A percentile compares a stretch with the other conserved stretches of the same genome.
Conservation (phyloP, 2,329 filamentous ascomycete genomes). For the Fusarium camptoceras region DNA sequence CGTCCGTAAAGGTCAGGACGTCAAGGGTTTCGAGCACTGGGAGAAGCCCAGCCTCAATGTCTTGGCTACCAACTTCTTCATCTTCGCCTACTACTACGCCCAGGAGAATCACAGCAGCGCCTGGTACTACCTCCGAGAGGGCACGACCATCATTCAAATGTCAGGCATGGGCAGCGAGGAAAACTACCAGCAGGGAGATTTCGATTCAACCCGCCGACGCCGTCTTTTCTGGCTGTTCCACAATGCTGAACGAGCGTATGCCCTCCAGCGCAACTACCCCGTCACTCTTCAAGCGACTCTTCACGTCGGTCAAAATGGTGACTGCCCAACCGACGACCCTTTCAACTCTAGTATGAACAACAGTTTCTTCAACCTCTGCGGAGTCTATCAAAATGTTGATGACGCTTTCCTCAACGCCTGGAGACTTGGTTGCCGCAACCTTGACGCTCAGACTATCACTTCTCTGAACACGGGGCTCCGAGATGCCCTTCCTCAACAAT, state of each 20-base stretch:
- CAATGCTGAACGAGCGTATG: conserved; percentile 78
- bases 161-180: conserved; percentile 71
- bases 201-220: conserved; percentile 72
- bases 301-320: conserved; percentile 70
- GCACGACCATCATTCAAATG: conserved; percentile 75
- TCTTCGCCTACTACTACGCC: conserved; percentile 79
- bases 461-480: background rate
- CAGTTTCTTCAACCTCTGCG: conserved; percentile 70
- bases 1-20: conserved; percentile 62
- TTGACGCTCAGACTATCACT: conserved; percentile 66
- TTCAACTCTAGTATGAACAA: conserved; percentile 64
- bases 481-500: conserved; percentile 44
- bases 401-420: conserved; percentile 72
- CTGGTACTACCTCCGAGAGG: conserved; percentile 84
- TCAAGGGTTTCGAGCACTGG: conserved; percentile 66
- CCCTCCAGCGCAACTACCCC: conserved; percentile 75
- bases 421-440: conserved; percentile 72
- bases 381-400: conserved; percentile 74
- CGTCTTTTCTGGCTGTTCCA: conserved; percentile 80
- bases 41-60: conserved; percentile 67
- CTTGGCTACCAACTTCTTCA: conserved; percentile 80
- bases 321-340: conserved; percentile 67
- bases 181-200: conserved; percentile 65
- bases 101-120: conserved; percentile 80
- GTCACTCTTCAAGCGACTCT: conserved; percentile 77